Percentiles rank a stretch among this genome's conserved stretches.
phyloP scores from a whole-genome alignment of 108 stramenopile species.

The Cyclostephanos tholiformis region DNA sequence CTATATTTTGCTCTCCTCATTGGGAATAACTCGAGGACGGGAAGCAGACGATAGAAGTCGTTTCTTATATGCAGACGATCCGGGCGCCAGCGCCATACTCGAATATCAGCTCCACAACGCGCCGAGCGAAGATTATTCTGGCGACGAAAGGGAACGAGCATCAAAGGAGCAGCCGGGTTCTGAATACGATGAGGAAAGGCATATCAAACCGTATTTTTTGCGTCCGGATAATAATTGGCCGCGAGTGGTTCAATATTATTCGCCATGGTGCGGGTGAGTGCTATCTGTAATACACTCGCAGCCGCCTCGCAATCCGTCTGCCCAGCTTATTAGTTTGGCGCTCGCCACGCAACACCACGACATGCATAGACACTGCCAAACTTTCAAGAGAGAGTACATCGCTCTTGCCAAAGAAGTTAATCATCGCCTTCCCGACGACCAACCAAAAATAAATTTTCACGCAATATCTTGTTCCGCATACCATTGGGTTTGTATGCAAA shows the following conservation, averaged over 20 bases:
- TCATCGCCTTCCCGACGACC: constrained; percentile 23
- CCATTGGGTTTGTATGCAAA: constrained; percentile 54
- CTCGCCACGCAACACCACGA: neutral
- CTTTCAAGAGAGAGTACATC: constrained; percentile 68
- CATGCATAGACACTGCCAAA: constrained; percentile 47
- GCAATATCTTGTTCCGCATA: constrained; percentile 73
- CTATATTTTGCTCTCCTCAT: neutral
- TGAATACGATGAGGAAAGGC: constrained; percentile 44
- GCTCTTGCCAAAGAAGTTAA: constrained; percentile 54
- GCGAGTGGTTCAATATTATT: constrained; percentile 75
- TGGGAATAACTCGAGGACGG: constrained; percentile 19
- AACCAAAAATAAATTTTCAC: constrained; percentile 52
- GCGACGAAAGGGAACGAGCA: constrained; percentile 30
- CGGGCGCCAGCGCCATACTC: constrained; percentile 29
- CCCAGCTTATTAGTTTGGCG: neutral
- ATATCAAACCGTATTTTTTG: constrained; percentile 50
- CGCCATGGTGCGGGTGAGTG: constrained; percentile 68
- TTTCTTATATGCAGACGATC: constrained; percentile 50
- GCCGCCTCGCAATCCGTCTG: neutral
- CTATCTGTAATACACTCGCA: neutral
- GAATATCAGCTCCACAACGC: constrained; percentile 54
- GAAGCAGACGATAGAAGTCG: constrained; percentile 49
- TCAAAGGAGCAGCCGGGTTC: constrained; percentile 22
- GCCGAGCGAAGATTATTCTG: constrained; percentile 40
- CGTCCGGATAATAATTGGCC: constrained; percentile 45